These are phyloP conservation scores for Phlyctochytrium bullatum DNA, from an alignment of 192 early-diverging fungal genomes.

Conservation along the genomic window DNA sequence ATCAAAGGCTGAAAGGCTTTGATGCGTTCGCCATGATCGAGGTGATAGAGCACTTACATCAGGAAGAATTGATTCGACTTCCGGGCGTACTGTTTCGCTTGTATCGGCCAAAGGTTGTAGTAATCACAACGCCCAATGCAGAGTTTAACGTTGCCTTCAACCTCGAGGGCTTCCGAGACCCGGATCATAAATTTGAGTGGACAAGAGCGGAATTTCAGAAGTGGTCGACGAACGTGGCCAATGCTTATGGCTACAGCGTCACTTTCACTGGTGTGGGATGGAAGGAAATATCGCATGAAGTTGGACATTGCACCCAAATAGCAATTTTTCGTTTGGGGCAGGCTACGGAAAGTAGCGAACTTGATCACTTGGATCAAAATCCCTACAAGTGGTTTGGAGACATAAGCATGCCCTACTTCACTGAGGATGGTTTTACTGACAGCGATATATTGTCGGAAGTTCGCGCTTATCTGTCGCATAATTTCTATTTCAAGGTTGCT, in stretches of 20 bases:
- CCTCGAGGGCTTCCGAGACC: conserved; percentile 70
- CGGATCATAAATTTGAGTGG: conserved; percentile 96
- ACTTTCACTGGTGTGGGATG: conserved; percentile 64
- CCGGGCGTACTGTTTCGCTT: conserved; percentile 59
- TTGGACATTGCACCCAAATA: conserved; percentile 69
- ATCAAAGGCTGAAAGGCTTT: conserved; percentile 49
- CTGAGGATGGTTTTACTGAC: conserved; percentile 27
- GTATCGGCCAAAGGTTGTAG: conserved; percentile 58
- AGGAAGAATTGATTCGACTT: conserved; percentile 55
- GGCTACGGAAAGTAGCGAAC: not conserved
- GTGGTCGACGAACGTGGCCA: conserved; percentile 59
- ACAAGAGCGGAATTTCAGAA: conserved; percentile 77
- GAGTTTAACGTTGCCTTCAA: conserved; percentile 90
- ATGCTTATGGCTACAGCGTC: conserved; percentile 62
- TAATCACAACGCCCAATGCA: conserved; percentile 66
- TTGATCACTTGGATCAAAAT: not conserved
- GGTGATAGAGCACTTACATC: conserved; percentile 80
- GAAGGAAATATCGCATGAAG: conserved; percentile 27
- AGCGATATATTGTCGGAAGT: conserved; percentile 26
- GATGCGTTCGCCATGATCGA: conserved; percentile 80
- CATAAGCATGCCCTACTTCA: conserved; percentile 34
- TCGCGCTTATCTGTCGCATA: not conserved
- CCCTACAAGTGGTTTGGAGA: not conserved
- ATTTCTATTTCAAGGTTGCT: no score
- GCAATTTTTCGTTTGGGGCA: conserved; percentile 60